Base-by-base conservation (phyloP, 1,284 basidiomycete species). In the Meripilus lineatus region DNA sequence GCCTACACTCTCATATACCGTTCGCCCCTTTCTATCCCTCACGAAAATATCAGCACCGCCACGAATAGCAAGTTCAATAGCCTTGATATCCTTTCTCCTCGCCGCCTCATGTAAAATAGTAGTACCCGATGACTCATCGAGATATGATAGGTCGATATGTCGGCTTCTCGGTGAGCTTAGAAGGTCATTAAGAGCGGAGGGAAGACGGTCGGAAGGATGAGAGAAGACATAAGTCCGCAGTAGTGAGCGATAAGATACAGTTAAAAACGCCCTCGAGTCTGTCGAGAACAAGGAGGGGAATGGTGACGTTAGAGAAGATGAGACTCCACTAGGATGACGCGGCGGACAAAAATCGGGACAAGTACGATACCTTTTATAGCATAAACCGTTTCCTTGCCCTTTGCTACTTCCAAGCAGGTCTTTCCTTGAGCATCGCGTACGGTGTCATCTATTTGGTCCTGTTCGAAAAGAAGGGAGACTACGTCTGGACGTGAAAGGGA, bases 1-100 rank as follows among this genome's bases (percentile, higher is more conserved):
- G 14, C 75, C 81, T 39, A 62, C 66, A 23, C 71, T 75, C 57
- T 96, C 92, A 40, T 82, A 74, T 0, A 89, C 82, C 48, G 84
- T 74, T 57, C 83, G 83, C 7, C 93, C 92, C 42, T 71, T 74
- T 25, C 81, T 74, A 64, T 98, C 90, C 5, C 93, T 75, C 1
- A 88, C 85, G 54, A 95, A 94, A 1, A 96, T 88, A 59, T 96
- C 93, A 0, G 90, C 93, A 1, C 93, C 93, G 10, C 84, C 84
- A 40, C 85, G 79, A 1, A 94, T 81, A 1, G 84, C 85, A 10
- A 91, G 72, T 60, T 96, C 90, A 26, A 97, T 83, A 15, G 96
- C 68, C 10, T 79, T 70, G 6, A 93, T 68, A 59, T 97, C 91
- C 45, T 89, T 88, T 21, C 91, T 74, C 44, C 77, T 71, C 0